Percentiles rank a stretch among this genome's conserved stretches.
Conservation (phyloP, 495 filamentous ascomycete species). For the Bryoglossum gracile region DNA sequence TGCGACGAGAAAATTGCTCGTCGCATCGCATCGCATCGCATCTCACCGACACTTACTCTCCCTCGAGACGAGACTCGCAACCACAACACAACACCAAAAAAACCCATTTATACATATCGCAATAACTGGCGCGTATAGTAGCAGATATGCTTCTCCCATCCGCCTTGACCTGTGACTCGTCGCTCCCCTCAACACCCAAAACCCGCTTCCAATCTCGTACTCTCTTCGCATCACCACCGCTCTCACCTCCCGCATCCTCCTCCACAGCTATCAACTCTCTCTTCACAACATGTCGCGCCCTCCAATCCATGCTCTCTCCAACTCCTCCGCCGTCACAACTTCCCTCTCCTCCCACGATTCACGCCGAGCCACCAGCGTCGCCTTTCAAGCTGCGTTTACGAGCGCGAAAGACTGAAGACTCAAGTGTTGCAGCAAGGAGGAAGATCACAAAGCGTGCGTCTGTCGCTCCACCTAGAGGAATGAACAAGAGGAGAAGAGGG, state of each 20-base stretch:
- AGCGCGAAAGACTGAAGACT: constrained; percentile 22
- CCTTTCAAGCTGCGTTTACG: constrained; percentile 39
- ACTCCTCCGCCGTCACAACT: constrained; percentile 31
- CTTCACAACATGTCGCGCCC: constrained; percentile 60
- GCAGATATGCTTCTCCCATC: constrained; percentile 61
- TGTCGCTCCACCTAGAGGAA: constrained; percentile 37
- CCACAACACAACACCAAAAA: too few relatives aligned
- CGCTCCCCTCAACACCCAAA: constrained; percentile 35
- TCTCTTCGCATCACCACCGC: constrained; percentile 54
- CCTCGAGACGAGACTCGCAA: neutral
- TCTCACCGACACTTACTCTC: neutral
- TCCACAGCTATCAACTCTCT: constrained; percentile 53
- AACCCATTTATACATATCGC: too few relatives aligned
- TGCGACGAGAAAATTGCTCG: neutral
- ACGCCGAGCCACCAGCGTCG: constrained; percentile 46
- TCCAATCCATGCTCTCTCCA: constrained; percentile 57
- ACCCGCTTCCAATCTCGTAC: constrained; percentile 45
- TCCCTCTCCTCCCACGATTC: constrained; percentile 35
- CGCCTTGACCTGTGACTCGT: constrained; percentile 55
- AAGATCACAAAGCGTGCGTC: constrained; percentile 46
- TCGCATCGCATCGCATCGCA: constrained; percentile 7
- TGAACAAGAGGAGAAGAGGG: constrained; percentile 57
- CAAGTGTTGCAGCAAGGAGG: constrained; percentile 33
- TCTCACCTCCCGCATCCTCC: constrained; percentile 52
- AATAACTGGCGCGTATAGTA: constrained; percentile 1